Evolutionary conservation across 148 eudicot species (phyloP).

Genomic region (Polygonum aviculare): DNA sequence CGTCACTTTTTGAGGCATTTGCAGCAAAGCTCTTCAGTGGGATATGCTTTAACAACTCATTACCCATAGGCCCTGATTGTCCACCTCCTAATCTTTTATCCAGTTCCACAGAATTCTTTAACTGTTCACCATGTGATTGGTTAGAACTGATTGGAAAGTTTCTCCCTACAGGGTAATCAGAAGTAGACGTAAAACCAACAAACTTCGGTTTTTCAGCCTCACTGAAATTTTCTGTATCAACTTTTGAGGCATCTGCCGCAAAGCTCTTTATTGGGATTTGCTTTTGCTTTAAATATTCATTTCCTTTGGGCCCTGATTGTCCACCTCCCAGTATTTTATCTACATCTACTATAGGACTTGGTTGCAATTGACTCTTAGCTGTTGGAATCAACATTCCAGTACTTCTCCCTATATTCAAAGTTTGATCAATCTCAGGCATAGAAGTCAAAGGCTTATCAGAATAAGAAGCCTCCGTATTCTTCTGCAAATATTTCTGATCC

Average conservation of each 20-base stretch:
- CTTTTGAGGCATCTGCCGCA: constrained; percentile 11
- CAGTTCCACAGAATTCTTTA: constrained; percentile 4
- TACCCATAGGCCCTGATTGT: constrained; percentile 11
- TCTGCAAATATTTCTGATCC: constrained; percentile 18
- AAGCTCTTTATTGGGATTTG: constrained; percentile 20
- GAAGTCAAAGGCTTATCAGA: constrained; percentile 10
- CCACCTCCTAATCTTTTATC: constrained; percentile 16
- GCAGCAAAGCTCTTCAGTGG: constrained; percentile 17
- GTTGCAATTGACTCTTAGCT: constrained; percentile 5
- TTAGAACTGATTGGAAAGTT: neutral
- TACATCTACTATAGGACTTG: constrained; percentile 11
- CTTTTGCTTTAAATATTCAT: constrained; percentile 19
- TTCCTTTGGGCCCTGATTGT: constrained; percentile 12
- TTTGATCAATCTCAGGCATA: constrained; percentile 11
- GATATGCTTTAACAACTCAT: constrained; percentile 18
- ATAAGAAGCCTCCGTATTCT: constrained; percentile 16
- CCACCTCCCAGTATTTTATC: constrained; percentile 16
- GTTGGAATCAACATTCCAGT: neutral
- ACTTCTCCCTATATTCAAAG: neutral
- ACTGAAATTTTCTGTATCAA: constrained; percentile 8
- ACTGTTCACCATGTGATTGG: constrained; percentile 4
- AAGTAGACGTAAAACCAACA: constrained; percentile 7
- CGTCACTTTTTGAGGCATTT: constrained; percentile 11
- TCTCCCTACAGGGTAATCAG: neutral
- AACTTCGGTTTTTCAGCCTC: constrained; percentile 18